Evolutionary conservation across 805 yeast species (phyloP).

Genomic region (Candida jianshihensis): DNA sequence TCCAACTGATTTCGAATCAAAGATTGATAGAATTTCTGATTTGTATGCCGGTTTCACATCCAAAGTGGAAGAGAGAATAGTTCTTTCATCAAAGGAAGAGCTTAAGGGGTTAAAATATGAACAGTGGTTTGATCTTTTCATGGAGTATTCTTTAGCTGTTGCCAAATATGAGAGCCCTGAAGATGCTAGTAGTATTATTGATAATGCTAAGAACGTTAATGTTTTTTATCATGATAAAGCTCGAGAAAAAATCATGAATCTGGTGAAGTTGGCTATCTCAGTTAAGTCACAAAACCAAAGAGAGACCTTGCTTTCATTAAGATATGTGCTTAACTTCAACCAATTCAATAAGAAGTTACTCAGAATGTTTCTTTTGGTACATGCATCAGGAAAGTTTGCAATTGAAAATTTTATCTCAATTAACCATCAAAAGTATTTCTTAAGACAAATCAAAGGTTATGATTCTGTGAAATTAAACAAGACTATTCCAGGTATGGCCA

Average conservation of each 20-base stretch:
- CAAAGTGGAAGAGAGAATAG: conserved; percentile 34
- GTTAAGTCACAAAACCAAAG: conserved; percentile 42
- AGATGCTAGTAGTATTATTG: conserved; percentile 63
- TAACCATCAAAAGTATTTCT: conserved; percentile 82
- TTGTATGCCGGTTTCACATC: conserved; percentile 49
- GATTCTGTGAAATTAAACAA: conserved; percentile 57
- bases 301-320: conserved; percentile 48
- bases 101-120: conserved; percentile 74
- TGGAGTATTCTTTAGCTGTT: conserved; percentile 67
- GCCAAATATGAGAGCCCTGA: conserved; percentile 52
- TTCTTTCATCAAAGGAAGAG: conserved; percentile 43
- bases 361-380: conserved; percentile 59
- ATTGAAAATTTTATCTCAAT: conserved; percentile 62
- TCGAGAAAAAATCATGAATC: conserved; percentile 50
- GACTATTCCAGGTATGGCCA: conserved; percentile 73
- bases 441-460: conserved; percentile 84
- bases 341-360: conserved; percentile 71
- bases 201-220: conserved; percentile 69
- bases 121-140: conserved; percentile 79
- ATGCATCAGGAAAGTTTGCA: conserved; percentile 53
- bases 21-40: conserved; percentile 58
- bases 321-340: conserved; percentile 57
- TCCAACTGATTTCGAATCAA: conserved; percentile 63
- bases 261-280: conserved; percentile 62
- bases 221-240: conserved; percentile 66